Evolutionary conservation across 2,329 filamentous ascomycete genomes (phyloP).

Genomic region (Aaosphaeria pasadenensis): DNA sequence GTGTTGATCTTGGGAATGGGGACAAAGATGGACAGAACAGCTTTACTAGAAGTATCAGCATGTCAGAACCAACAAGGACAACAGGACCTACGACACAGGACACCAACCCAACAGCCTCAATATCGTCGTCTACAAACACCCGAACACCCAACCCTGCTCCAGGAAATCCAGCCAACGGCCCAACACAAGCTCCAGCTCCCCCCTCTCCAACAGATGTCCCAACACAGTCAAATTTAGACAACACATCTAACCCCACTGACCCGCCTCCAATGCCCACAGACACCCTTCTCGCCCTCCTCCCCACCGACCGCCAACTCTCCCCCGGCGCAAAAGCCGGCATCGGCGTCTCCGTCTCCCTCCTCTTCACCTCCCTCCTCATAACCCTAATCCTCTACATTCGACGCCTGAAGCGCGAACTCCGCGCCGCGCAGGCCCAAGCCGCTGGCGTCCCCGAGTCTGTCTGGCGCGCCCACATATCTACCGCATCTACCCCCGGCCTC

Average conservation of each 20-base stretch:
- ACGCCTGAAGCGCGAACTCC: conserved; percentile 18
- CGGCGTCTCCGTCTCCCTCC: conserved; percentile 4
- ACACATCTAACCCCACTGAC: neutral
- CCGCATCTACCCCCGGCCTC: neutral
- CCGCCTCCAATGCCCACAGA: conserved; percentile 7
- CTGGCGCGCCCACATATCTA: conserved; percentile 6
- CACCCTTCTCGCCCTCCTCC: conserved; percentile 9
- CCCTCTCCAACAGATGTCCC: neutral
- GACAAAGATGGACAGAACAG: neutral
- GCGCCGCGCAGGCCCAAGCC: conserved; percentile 11
- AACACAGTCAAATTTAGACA: neutral
- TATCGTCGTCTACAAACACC: neutral
- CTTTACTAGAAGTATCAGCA: neutral
- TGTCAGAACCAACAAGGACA: neutral
- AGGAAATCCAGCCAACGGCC: neutral
- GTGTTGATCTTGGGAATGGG: neutral
- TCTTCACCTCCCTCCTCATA: conserved; percentile 1
- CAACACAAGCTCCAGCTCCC: neutral
- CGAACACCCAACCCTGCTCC: neutral
- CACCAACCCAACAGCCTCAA: neutral
- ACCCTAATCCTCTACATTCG: conserved; percentile 19
- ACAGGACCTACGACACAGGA: neutral
- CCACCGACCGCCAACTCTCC: conserved; percentile 10
- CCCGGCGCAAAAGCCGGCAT: conserved; percentile 21
- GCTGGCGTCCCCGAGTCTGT: conserved; percentile 11